phyloP scores from a whole-genome alignment of 371 early-diverging fungal genomes.

The Zychaea mexicana region DNA sequence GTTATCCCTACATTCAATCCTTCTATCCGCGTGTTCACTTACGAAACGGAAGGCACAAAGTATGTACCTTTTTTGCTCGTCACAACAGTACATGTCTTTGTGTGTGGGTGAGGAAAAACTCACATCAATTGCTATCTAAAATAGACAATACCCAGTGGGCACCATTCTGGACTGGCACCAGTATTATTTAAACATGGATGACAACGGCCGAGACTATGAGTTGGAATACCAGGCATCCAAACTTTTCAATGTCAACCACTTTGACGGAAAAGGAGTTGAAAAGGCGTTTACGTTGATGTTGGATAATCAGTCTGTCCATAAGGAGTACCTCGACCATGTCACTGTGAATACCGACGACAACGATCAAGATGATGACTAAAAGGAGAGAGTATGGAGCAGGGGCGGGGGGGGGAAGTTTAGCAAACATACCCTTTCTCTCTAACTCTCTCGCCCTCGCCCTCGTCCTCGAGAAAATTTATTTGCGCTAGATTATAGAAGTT shows the following conservation, averaged over 20 bases:
- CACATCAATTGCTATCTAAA: too few relatives aligned
- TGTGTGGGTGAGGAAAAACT: background rate
- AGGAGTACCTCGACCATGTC: constrained; percentile 8
- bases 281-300: constrained; percentile 10
- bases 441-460: too few relatives aligned
- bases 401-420: too few relatives aligned
- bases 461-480: too few relatives aligned
- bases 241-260: constrained; percentile 31
- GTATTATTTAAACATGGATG: constrained; percentile 45
- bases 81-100: background rate
- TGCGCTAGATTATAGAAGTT: too few relatives aligned
- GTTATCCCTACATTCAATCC: constrained; percentile 55
- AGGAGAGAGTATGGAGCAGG: too few relatives aligned
- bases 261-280: constrained; percentile 19
- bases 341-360: constrained; percentile 17
- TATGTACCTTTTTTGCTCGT: constrained; percentile 2
- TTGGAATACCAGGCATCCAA: constrained; percentile 44
- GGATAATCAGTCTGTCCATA: constrained; percentile 1
- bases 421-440: background rate
- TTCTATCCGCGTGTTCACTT: constrained; percentile 51
- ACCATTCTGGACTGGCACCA: constrained; percentile 42
- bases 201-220: constrained; percentile 21
- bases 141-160: constrained; percentile 27
- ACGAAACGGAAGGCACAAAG: constrained; percentile 22
- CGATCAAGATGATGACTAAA: constrained; percentile 13